Base-by-base conservation (phyloP, 306 rosid genomes). In the Cucurbita pepo region DNA sequence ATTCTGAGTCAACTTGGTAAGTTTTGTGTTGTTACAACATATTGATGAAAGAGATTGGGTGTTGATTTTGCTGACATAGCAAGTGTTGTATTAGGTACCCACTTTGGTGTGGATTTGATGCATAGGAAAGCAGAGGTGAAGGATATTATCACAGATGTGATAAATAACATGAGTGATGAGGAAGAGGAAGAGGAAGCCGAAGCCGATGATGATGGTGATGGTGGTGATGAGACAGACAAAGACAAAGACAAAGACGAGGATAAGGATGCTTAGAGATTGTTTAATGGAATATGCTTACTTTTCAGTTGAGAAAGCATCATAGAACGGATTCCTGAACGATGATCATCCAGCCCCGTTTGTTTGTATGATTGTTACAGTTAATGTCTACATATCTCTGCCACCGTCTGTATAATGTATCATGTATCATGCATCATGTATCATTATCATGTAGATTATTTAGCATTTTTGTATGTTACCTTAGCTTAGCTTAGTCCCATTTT, bases 61-160 rank as follows among this genome's bases (percentile, higher is more conserved):
- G 72, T 66, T 45, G 65, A 22, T 67, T 6, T 7, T 50, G 73
- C 79, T 79, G 36, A 76, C 75, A 79, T 73, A 80, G 11, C 22
- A 18, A 66, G 51, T 76, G 60, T 45, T 78, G 41, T 81, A 30
- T 58, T 81, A 95, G 99, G 99, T 77, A 45, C 88, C 74, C 97
- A 95, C 85, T 91, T 94, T 72, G 88, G 87, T 38, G 60, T 89
- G 81, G 97, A 95, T 83, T 89, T 95, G 81, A 91, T 95, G 99
- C 97, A 95, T 81, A 88, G 97, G 86, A 95, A 95, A 80, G 85
- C 91, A 1, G 96, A 95, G 88, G 97, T 95, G 79, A 95, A 95
- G 84, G 92, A 86, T 58, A 88, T 95, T 76, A 95, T 95, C 64
- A 95, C 99, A n/a, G 97, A 95, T 12, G 96, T 95, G 73, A 95